These are phyloP conservation scores for Citrus medica DNA, from an alignment of 345 rosid species.

Conservation along the genomic window DNA sequence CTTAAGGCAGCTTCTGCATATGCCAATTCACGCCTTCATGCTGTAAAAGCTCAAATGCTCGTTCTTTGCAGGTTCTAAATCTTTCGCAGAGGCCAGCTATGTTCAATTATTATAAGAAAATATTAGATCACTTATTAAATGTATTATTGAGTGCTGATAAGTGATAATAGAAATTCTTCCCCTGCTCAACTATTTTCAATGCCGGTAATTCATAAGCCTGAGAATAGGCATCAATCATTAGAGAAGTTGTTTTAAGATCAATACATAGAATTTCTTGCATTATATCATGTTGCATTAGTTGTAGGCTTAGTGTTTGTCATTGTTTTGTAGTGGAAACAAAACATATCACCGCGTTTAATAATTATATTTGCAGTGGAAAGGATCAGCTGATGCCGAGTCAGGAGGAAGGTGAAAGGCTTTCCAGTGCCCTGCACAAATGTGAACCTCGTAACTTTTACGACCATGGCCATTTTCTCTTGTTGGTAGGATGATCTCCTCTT, in stretches of 20 bases:
- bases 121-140: neutral
- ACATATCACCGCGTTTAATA: neutral
- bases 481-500: constrained; percentile 48
- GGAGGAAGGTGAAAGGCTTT: constrained; percentile 63
- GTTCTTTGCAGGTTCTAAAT: constrained; percentile 52
- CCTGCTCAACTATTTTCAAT: neutral
- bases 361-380: constrained; percentile 47
- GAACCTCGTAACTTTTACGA: constrained; percentile 49
- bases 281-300: neutral
- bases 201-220: neutral
- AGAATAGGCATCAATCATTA: neutral
- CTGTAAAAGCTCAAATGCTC: constrained; percentile 55
- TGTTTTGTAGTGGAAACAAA: neutral
- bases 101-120: neutral
- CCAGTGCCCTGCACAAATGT: constrained; percentile 36
- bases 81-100: neutral
- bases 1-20: constrained; percentile 53
- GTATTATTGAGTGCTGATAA: neutral
- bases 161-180: neutral
- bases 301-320: neutral
- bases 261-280: neutral
- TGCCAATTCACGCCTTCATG: constrained; percentile 48
- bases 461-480: constrained; percentile 68
- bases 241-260: neutral
- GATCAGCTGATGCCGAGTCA: constrained; percentile 74